Evolutionary conservation across 768 basidiomycete species (phyloP).

Genomic region (Mycena floridula): DNA sequence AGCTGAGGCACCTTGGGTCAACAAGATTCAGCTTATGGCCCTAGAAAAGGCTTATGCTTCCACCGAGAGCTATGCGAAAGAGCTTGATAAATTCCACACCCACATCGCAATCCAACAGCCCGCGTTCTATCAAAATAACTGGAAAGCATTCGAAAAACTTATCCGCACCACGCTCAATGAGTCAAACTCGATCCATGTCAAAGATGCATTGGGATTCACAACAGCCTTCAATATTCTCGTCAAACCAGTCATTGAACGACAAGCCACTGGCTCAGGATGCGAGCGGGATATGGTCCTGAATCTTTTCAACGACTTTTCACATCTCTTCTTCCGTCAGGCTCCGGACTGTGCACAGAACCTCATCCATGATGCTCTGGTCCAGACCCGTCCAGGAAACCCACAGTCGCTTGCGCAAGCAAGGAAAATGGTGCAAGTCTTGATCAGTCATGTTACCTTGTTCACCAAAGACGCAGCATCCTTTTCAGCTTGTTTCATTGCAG

Average conservation of each 20-base stretch:
- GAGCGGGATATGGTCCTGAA: slow-evolving; percentile 5
- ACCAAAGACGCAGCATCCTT: slow-evolving; percentile 5
- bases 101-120: slow-evolving; percentile 9
- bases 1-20: slow-evolving; percentile 10
- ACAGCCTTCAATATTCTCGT: slow-evolving; percentile 5
- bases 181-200: neutral
- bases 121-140: slow-evolving; percentile 8
- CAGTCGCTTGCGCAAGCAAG: slow-evolving; percentile 4
- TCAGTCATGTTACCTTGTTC: neutral
- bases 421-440: slow-evolving; percentile 5
- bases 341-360: slow-evolving; percentile 7
- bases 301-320: slow-evolving; percentile 3
- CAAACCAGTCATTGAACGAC: slow-evolving; percentile 7
- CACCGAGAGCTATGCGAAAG: neutral
- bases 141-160: slow-evolving; percentile 3
- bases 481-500: slow-evolving; percentile 8
- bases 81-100: slow-evolving; percentile 7
- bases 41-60: slow-evolving; percentile 3
- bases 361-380: slow-evolving; percentile 8
- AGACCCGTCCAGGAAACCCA: slow-evolving; percentile 3
- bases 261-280: slow-evolving; percentile 4
- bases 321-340: slow-evolving; percentile 4
- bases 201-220: neutral
- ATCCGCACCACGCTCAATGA: neutral
- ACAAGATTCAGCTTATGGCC: slow-evolving; percentile 8